phyloP scores from a whole-genome alignment of 148 eudicot species.

The Spergularia marina region DNA sequence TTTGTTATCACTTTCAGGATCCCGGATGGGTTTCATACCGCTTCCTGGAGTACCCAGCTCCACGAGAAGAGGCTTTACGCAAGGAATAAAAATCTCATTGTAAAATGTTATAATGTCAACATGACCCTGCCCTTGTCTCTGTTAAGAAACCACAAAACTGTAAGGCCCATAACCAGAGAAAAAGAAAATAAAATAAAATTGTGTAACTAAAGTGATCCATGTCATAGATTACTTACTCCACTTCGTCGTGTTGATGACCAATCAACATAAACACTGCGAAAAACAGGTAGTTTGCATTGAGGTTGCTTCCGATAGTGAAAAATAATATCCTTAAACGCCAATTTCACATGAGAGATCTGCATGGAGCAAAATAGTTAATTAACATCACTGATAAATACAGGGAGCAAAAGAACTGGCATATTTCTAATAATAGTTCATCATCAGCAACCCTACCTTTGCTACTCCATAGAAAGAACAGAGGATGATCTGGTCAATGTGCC shows the following conservation, averaged over 20 bases:
- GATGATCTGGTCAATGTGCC: constrained; percentile 93
- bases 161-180: constrained; percentile 10
- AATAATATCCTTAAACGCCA: constrained; percentile 82
- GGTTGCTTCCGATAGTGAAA: constrained; percentile 88
- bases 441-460: constrained; percentile 70
- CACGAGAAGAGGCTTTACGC: constrained; percentile 82
- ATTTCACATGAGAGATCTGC: constrained; percentile 77
- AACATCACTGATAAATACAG: constrained; percentile 3
- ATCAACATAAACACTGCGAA: constrained; percentile 84
- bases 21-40: constrained; percentile 33
- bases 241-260: constrained; percentile 63
- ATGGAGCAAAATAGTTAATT: constrained; percentile 1
- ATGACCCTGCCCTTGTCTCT: constrained; percentile 84
- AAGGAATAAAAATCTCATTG: constrained; percentile 83
- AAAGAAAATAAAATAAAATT: no score
- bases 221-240: constrained; percentile 47
- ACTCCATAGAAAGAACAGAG: constrained; percentile 92
- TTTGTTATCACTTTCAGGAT: constrained; percentile 43
- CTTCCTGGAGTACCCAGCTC: constrained; percentile 64
- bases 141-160: constrained; percentile 22
- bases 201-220: constrained; percentile 5
- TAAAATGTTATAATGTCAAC: constrained; percentile 93
- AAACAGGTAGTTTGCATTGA: constrained; percentile 85
- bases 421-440: background rate
- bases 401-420: background rate